Conservation (phyloP, 139 green algal genomes). For the Astrephomene gubernaculifera region DNA sequence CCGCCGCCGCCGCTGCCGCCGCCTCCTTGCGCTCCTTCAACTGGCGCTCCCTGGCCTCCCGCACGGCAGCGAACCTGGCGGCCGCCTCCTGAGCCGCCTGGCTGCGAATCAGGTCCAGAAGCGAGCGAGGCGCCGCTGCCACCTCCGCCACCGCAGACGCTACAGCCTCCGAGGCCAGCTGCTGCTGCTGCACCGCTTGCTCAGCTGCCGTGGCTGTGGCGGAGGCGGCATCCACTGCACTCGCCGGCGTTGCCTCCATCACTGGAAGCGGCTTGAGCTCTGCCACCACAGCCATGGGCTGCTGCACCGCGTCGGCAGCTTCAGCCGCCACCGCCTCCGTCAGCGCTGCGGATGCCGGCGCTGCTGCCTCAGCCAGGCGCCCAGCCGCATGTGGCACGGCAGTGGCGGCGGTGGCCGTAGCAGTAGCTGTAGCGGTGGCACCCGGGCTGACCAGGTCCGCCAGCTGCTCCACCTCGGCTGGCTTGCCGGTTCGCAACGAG, state of each 20-base stretch:
- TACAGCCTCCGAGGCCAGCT: too few relatives aligned
- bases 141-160: not conserved
- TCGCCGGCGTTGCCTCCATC: too few relatives aligned
- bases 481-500: not conserved
- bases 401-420: not conserved
- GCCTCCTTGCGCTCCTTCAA: not conserved
- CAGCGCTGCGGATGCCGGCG: not conserved
- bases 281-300: not conserved
- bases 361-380: not conserved
- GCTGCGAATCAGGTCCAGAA: conserved; percentile 32
- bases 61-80: not conserved
- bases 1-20: not conserved
- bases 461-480: not conserved
- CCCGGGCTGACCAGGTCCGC: not conserved
- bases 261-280: not conserved
- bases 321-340: not conserved
- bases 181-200: not conserved
- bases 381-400: not conserved
- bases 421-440: too few relatives aligned
- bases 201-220: not conserved
- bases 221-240: too few relatives aligned
- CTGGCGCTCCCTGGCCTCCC: not conserved
- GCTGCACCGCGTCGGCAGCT: not conserved
- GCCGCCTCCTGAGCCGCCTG: not conserved
- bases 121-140: not conserved